Evolutionary conservation across 1,284 basidiomycete genomes (phyloP), one percentile per base, ranked within the genome.

Genomic region (Apiotrichum porosum): DNA sequence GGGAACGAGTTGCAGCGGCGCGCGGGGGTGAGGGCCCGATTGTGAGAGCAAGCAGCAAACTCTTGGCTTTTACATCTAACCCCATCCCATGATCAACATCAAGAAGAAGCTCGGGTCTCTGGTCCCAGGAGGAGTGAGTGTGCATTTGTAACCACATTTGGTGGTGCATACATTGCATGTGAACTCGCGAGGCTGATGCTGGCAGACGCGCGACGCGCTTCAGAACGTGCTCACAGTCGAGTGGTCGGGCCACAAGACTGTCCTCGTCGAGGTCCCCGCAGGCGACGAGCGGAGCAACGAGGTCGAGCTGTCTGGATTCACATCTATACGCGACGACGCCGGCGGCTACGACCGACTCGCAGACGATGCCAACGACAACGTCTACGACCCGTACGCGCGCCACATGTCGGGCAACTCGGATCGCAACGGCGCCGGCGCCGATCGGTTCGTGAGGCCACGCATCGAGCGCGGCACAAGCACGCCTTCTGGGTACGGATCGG

Each of bases 151-250:
- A 6, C 26, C 26, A 28, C 23, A 38, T 34, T 9, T 12, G 17
- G 18, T 22, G 2, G 18, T 5, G 15, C 8, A 9, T 17, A 34
- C 32, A 9, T n/a, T 34, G 9, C 14, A 34, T 2, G 15, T 19
- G 10, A n/a, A n/a, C n/a, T n/a, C n/a, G n/a, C n/a, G n/a, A n/a
- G n/a, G n/a, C n/a, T n/a, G n/a, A n/a, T n/a, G n/a, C 39, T 17
- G 14, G 12, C 30, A 43, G 41, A 42, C 47, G 8, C 47, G 47
- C 36, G 24, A 32, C 3, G 58, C 57, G 13, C 53, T 69, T 9
- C 67, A 68, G 41, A 68, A 69, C 47, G 63, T 59, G 10, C 49
- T 69, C 30, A 69, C 67, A 10, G 67, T 69, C 42, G 67, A 69
- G 44, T 69, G 67, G 67, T 58, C 59, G 18, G 61, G 60, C 26